Evolutionary conservation across 805 yeast species (phyloP).

Genomic region (Candida pini): DNA sequence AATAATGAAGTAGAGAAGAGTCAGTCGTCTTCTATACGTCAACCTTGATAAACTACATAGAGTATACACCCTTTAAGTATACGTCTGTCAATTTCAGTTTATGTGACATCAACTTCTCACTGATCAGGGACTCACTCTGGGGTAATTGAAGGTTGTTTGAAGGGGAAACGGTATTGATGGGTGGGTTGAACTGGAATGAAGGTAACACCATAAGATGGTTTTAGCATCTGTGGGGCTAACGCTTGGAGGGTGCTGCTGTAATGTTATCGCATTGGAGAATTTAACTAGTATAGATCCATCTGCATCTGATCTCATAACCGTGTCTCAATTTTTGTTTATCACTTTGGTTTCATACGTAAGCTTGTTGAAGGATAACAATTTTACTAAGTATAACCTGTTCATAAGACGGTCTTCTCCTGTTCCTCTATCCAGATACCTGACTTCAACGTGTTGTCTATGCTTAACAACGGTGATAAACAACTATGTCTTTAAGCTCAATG

Average conservation of each 20-base stretch:
- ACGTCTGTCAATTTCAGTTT: too few species aligned
- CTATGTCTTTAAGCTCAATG: conserved; percentile 46
- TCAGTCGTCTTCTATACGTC: too few species aligned
- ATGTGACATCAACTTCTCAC: too few species aligned
- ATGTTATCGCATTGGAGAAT: conserved; percentile 57
- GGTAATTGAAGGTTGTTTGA: too few species aligned
- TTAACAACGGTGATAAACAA: conserved; percentile 50
- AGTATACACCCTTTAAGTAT: too few species aligned
- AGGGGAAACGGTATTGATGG: too few species aligned
- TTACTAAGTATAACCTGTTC: conserved; percentile 15
- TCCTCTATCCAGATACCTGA: conserved; percentile 38
- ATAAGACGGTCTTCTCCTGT: conserved; percentile 31
- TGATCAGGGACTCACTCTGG: too few species aligned
- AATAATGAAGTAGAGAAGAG: too few species aligned
- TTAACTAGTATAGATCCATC: conserved; percentile 34
- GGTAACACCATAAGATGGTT: too few species aligned
- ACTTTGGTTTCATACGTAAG: conserved; percentile 36
- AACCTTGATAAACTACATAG: too few species aligned
- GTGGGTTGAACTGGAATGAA: too few species aligned
- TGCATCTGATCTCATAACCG: conserved; percentile 50
- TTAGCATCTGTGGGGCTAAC: conserved; percentile 31
- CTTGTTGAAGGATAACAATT: conserved; percentile 18
- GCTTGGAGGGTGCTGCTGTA: conserved; percentile 72
- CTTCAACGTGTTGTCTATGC: conserved; percentile 47
- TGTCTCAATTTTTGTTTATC: conserved; percentile 50